phyloP scores from a whole-genome alignment of 495 filamentous ascomycete genomes.

The Sabuloglossum arenarium region DNA sequence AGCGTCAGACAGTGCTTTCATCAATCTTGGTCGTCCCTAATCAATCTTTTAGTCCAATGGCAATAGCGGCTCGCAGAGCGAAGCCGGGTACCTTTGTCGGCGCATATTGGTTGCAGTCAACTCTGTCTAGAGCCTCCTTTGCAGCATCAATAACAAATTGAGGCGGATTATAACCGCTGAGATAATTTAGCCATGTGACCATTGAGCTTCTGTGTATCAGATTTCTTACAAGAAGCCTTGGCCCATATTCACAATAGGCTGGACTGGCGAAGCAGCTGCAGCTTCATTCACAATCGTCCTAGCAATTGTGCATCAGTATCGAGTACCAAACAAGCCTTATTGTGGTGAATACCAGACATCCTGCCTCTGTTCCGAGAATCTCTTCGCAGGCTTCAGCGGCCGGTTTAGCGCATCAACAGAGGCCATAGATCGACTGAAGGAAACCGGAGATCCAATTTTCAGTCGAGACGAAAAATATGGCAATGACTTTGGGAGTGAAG shows the following conservation, averaged over 20 bases:
- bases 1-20: constrained; percentile 74
- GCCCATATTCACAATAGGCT: constrained; percentile 89
- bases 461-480: neutral
- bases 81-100: constrained; percentile 47
- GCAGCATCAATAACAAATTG: constrained; percentile 80
- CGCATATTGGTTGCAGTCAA: constrained; percentile 97
- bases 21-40: constrained; percentile 66
- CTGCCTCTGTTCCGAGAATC: constrained; percentile 64
- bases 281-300: constrained; percentile 97
- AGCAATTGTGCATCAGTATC: neutral
- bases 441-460: neutral
- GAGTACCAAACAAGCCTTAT: neutral
- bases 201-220: neutral
- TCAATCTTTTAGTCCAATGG: constrained; percentile 2
- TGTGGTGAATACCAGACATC: constrained; percentile 64
- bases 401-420: constrained; percentile 4
- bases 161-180: constrained; percentile 86
- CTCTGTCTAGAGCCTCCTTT: constrained; percentile 69
- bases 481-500: neutral
- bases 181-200: neutral
- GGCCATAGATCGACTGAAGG: neutral
- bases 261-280: constrained; percentile 57
- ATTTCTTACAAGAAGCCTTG: constrained; percentile 67
- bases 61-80: neutral
- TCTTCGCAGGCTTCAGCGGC: constrained; percentile 45